A percentile compares a stretch with the other conserved stretches of the same genome.
phyloP scores from a whole-genome alignment of 2,329 filamentous ascomycete species.

The Pseudogymnoascus sp. region DNA sequence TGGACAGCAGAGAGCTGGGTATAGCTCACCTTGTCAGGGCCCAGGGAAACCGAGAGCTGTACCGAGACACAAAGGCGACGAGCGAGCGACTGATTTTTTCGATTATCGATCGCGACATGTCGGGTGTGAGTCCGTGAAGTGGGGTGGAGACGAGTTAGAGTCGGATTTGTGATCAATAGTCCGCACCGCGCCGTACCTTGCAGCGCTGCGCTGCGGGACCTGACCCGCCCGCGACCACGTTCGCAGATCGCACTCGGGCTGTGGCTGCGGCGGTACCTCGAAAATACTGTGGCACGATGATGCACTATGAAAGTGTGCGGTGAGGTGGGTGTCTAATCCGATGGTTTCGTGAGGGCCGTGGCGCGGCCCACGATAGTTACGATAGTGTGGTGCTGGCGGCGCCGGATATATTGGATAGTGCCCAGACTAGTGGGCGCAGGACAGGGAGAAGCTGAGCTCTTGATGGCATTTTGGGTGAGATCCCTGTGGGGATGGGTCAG shows the following conservation, averaged over 20 bases:
- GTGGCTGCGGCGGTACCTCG: background rate
- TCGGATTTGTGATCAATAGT: conserved; percentile 7
- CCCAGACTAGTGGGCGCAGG: background rate
- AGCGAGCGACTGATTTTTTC: background rate
- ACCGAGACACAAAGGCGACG: background rate
- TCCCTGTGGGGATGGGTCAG: background rate
- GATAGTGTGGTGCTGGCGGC: background rate
- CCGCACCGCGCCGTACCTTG: conserved; percentile 6
- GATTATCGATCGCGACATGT: conserved; percentile 5
- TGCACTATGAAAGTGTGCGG: background rate
- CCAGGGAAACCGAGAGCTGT: background rate
- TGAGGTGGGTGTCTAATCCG: background rate
- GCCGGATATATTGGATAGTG: conserved; percentile 5
- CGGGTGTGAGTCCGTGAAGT: background rate
- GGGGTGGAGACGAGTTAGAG: background rate
- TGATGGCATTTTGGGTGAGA: conserved; percentile 6
- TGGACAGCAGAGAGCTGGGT: background rate
- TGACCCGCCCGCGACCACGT: conserved; percentile 5
- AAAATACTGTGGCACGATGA: background rate
- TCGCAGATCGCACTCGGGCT: background rate
- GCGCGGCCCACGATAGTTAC: conserved; percentile 2
- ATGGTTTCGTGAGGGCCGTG: background rate
- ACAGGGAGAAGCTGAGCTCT: conserved; percentile 5
- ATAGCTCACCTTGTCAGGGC: background rate
- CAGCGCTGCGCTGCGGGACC: conserved; percentile 1